A percentile compares a stretch with the other conserved stretches of the same genome.
These are phyloP conservation scores for Suillus ampliporus DNA, from an alignment of 768 basidiomycete species.

Conservation along the genomic window DNA sequence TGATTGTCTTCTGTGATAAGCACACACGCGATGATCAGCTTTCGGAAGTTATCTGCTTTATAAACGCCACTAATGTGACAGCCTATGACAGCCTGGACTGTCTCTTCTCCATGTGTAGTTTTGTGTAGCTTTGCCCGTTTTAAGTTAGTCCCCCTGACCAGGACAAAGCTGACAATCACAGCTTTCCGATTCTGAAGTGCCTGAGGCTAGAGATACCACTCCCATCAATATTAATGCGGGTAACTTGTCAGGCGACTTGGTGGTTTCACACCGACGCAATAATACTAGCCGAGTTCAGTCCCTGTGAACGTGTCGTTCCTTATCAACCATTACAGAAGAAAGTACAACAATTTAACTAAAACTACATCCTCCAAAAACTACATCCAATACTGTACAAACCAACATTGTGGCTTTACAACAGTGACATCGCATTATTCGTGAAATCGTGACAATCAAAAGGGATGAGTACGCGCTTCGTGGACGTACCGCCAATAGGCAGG, in stretches of 20 bases:
- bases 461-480: background rate
- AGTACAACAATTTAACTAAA: background rate
- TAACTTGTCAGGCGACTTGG: background rate
- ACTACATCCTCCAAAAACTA: background rate
- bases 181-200: background rate
- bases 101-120: background rate
- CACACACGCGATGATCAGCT: background rate
- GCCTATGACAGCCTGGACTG: no score
- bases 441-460: background rate
- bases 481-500: slow-evolving; percentile 16
- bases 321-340: background rate
- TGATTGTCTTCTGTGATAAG: background rate
- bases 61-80: background rate
- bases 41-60: background rate
- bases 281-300: background rate
- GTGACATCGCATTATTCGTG: background rate
- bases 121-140: background rate
- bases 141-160: background rate
- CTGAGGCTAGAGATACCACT: background rate
- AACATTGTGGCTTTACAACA: background rate
- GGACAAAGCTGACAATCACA: background rate
- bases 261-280: background rate
- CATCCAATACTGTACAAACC: background rate
- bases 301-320: background rate
- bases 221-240: background rate